Evolutionary conservation across 352 stramenopile genomes (phyloP).

Genomic region (Blastocystis sp.): DNA sequence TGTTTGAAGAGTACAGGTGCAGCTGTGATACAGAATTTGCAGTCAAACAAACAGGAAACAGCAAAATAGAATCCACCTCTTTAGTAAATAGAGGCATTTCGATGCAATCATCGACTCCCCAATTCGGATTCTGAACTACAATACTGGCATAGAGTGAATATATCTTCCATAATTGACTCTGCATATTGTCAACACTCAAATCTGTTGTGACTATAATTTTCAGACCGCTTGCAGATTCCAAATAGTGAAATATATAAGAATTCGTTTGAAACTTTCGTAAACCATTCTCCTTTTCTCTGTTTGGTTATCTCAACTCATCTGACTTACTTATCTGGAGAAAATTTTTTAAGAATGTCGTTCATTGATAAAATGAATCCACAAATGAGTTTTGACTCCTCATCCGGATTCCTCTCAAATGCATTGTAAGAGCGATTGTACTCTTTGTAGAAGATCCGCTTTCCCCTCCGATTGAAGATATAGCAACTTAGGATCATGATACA

Average conservation of each 20-base stretch:
- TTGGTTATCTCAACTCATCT: neutral
- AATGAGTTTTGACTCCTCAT: constrained; percentile 52
- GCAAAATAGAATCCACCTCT: constrained; percentile 26
- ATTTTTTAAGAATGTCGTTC: constrained; percentile 38
- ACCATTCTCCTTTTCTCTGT: constrained; percentile 28
- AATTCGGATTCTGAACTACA: constrained; percentile 46
- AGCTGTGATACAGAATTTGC: neutral
- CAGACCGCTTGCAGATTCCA: constrained; percentile 5
- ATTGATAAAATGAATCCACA: constrained; percentile 53
- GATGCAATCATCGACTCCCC: constrained; percentile 17
- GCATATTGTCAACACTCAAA: neutral
- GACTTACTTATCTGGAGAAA: constrained; percentile 17
- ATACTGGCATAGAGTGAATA: neutral
- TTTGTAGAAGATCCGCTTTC: constrained; percentile 41
- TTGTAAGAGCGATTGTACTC: constrained; percentile 40
- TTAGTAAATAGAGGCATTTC: constrained; percentile 12
- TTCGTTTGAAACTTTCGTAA: constrained; percentile 13
- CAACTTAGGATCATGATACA: constrained; percentile 3
- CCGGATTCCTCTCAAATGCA: constrained; percentile 13
- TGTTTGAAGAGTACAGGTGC: neutral
- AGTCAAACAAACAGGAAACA: neutral
- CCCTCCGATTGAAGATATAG: constrained; percentile 13
- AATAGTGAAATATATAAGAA: constrained; percentile 52
- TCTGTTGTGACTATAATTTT: constrained; percentile 26
- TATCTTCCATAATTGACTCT: constrained; percentile 20